Evolutionary conservation across 2,329 filamentous ascomycete species (phyloP).

Genomic region (Aureobasidium namibiae): DNA sequence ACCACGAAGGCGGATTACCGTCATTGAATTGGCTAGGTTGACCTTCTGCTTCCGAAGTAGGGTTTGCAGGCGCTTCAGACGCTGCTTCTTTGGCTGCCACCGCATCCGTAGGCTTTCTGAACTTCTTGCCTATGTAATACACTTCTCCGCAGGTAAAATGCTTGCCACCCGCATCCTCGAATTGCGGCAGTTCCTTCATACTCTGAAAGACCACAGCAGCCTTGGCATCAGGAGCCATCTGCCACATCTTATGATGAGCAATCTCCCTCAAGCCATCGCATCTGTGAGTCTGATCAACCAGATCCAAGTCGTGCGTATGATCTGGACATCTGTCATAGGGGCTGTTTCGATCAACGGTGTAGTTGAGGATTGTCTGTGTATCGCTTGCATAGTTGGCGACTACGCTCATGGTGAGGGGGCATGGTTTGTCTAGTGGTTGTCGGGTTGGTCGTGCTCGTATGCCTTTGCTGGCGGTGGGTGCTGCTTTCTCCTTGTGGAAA

Average conservation of each 20-base stretch:
- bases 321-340: background rate
- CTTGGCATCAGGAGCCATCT: background rate
- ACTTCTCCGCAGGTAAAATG: background rate
- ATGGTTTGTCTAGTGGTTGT: background rate
- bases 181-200: background rate
- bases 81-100: background rate
- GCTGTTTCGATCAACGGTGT: background rate
- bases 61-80: background rate
- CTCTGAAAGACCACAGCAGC: background rate
- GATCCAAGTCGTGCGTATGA: background rate
- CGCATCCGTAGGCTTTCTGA: background rate
- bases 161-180: background rate
- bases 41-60: background rate
- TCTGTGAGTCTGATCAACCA: background rate
- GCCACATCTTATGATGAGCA: background rate
- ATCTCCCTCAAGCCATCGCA: background rate
- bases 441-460: background rate
- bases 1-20: background rate
- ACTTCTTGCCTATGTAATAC: background rate
- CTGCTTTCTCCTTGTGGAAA: background rate
- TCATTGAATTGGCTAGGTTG: background rate
- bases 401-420: background rate
- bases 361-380: background rate
- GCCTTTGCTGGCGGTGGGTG: background rate
- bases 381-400: background rate